Conservation (phyloP, 768 basidiomycete genomes). For the Boletus rubescentipes region DNA sequence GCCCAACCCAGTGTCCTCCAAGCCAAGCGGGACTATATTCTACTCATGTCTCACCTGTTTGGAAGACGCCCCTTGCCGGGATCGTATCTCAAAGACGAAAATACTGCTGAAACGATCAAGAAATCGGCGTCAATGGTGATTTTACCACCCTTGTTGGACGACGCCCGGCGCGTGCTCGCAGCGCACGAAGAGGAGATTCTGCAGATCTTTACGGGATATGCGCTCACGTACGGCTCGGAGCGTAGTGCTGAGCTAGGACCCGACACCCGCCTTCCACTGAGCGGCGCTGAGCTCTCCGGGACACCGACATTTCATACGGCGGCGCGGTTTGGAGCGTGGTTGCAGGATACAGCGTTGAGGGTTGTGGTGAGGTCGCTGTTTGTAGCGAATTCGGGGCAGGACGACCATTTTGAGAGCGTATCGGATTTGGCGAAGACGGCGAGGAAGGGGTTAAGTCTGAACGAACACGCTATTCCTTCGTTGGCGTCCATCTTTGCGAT, state of each 20-base stretch:
- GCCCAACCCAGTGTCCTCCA: slow-evolving; percentile 34
- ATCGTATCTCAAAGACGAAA: slow-evolving; percentile 39
- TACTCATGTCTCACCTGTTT: slow-evolving; percentile 65
- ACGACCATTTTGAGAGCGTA: slow-evolving; percentile 51
- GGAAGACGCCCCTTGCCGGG: slow-evolving; percentile 55
- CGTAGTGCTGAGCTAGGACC: slow-evolving; percentile 37
- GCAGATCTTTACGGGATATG: slow-evolving; percentile 55
- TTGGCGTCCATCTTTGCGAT: slow-evolving; percentile 36
- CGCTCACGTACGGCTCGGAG: slow-evolving; percentile 46
- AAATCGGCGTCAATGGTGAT: slow-evolving; percentile 57
- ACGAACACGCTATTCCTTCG: slow-evolving; percentile 61
- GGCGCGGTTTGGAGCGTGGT: slow-evolving; percentile 35
- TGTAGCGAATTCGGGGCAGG: slow-evolving; percentile 67
- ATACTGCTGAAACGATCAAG: slow-evolving; percentile 35
- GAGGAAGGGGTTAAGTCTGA: slow-evolving; percentile 53
- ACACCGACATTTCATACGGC: background rate
- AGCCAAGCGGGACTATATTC: slow-evolving; percentile 51
- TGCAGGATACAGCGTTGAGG: slow-evolving; percentile 38
- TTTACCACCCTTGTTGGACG: slow-evolving; percentile 47
- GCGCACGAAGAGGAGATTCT: slow-evolving; percentile 51
- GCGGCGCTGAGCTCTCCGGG: slow-evolving; percentile 29
- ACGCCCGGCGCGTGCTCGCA: slow-evolving; percentile 41
- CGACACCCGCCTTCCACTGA: slow-evolving; percentile 52
- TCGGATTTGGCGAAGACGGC: slow-evolving; percentile 52
- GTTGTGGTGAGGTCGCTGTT: slow-evolving; percentile 56